phyloP scores from a whole-genome alignment of 139 green algal species.

The Tetraselmis striata region DNA sequence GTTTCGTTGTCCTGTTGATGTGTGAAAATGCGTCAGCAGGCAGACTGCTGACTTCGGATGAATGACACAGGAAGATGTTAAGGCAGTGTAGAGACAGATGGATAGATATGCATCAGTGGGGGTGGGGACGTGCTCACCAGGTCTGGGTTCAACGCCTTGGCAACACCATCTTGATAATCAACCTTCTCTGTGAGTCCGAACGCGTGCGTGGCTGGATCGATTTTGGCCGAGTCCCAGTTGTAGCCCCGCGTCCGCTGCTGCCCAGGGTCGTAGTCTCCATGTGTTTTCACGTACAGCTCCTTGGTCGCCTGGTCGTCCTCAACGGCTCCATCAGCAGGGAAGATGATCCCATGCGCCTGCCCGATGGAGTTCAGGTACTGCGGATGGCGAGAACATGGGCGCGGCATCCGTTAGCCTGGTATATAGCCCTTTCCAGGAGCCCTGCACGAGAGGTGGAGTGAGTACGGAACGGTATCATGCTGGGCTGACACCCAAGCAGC shows the following conservation, averaged over 20 bases:
- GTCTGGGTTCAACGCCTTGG: slow-evolving; percentile 41
- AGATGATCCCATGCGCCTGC: slow-evolving; percentile 12
- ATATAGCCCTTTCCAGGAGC: too few species aligned
- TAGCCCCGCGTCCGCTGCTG: slow-evolving; percentile 18
- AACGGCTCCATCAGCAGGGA: neutral
- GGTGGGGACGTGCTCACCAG: neutral
- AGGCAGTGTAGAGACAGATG: neutral
- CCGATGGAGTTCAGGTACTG: neutral
- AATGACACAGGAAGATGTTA: neutral
- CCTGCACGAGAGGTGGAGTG: too few species aligned
- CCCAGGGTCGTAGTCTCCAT: slow-evolving; percentile 23
- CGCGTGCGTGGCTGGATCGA: slow-evolving; percentile 5
- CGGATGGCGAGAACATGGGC: neutral
- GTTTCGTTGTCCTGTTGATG: neutral
- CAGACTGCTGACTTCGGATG: neutral
- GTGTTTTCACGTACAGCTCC: slow-evolving; percentile 19
- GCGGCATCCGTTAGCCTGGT: too few species aligned
- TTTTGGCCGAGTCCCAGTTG: slow-evolving; percentile 12
- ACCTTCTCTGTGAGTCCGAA: slow-evolving; percentile 29
- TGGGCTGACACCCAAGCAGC: too few species aligned
- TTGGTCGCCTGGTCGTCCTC: slow-evolving; percentile 2
- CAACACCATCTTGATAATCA: slow-evolving; percentile 33
- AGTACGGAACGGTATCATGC: too few species aligned
- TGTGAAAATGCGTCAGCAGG: neutral
- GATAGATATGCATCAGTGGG: neutral